Evolutionary conservation across 108 stramenopile genomes (phyloP).

Genomic region (Seminavis robusta): DNA sequence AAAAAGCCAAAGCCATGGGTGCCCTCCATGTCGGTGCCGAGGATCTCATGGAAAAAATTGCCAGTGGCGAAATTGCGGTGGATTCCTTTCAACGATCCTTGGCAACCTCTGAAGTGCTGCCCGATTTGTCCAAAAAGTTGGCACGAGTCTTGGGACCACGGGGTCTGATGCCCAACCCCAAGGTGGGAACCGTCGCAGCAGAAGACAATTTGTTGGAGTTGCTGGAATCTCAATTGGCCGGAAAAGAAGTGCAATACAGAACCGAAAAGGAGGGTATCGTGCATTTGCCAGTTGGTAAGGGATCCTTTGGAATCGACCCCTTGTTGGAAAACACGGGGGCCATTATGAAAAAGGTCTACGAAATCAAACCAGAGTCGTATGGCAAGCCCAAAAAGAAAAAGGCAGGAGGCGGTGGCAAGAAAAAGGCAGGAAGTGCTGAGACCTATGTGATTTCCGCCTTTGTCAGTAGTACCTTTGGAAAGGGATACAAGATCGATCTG

Average conservation of each 20-base stretch:
- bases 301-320: slow-evolving; percentile 57
- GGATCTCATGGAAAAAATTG: slow-evolving; percentile 74
- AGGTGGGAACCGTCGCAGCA: slow-evolving; percentile 85
- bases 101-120: slow-evolving; percentile 86
- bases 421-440: slow-evolving; percentile 41
- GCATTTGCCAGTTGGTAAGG: slow-evolving; percentile 89
- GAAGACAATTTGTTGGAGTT: slow-evolving; percentile 32
- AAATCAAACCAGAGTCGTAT: slow-evolving; percentile 73
- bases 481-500: slow-evolving; percentile 64
- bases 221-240: slow-evolving; percentile 55
- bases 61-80: slow-evolving; percentile 55
- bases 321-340: slow-evolving; percentile 68
- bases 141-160: slow-evolving; percentile 92
- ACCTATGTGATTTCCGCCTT: slow-evolving; percentile 75
- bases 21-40: slow-evolving; percentile 85
- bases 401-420: slow-evolving; percentile 18
- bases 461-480: slow-evolving; percentile 66
- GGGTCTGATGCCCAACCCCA: slow-evolving; percentile 96
- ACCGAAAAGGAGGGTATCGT: slow-evolving; percentile 88
- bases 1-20: slow-evolving; percentile 68
- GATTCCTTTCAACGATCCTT: slow-evolving; percentile 71
- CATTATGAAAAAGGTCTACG: slow-evolving; percentile 62
- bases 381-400: slow-evolving; percentile 69
- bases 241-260: slow-evolving; percentile 78
- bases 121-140: slow-evolving; percentile 60